Evolutionary conservation across 1,284 basidiomycete species (phyloP).

Genomic region (Cryptococcus amylolentus): DNA sequence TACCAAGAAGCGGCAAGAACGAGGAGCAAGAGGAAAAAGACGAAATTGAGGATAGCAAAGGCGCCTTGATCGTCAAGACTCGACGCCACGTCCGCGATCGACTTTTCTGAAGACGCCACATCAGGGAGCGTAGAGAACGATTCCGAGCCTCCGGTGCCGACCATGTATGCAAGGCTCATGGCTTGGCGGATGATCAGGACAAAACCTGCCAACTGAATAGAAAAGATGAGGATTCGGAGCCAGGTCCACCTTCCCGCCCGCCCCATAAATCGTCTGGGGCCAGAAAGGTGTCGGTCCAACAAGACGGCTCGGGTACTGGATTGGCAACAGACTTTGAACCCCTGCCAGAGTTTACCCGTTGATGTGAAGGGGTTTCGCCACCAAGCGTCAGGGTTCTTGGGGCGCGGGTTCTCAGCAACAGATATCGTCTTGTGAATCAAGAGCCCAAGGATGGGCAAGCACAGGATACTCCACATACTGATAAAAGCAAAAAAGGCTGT

Average conservation of each 20-base stretch:
- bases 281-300: background rate
- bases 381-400: constrained; percentile 1
- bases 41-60: constrained; percentile 11
- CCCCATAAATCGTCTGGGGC: background rate
- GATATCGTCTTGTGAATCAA: constrained; percentile 10
- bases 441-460: constrained; percentile 8
- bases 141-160: background rate
- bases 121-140: constrained; percentile 10
- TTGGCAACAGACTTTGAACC: background rate
- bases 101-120: constrained; percentile 1
- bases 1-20: constrained; percentile 10
- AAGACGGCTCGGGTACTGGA: constrained; percentile 1
- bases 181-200: constrained; percentile 11
- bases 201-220: constrained; percentile 2
- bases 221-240: constrained; percentile 4
- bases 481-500: constrained; percentile 13
- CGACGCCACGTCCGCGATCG: constrained; percentile 1
- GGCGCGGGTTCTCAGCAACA: background rate
- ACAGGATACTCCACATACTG: constrained; percentile 15
- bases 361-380: constrained; percentile 2
- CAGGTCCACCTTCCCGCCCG: constrained; percentile 5
- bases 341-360: background rate
- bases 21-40: constrained; percentile 11
- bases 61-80: background rate
- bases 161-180: constrained; percentile 11